A percentile compares a stretch with the other conserved stretches of the same genome.
Conservation (phyloP, 2,329 filamentous ascomycete species). For the Calonectria honghensis region DNA sequence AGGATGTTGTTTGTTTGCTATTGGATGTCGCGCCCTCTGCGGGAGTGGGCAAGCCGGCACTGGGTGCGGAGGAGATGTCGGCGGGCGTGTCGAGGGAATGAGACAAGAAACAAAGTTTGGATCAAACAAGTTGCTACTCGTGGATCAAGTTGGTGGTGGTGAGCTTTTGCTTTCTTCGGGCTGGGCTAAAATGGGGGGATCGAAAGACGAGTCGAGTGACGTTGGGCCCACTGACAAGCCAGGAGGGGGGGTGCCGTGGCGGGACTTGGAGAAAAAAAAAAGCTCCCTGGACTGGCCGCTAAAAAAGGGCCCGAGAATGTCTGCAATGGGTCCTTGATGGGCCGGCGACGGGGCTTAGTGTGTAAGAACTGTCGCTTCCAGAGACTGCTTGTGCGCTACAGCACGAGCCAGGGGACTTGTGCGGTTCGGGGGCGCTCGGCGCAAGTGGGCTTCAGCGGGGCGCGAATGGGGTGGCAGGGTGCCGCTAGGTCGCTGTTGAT, state of each 20-base stretch:
- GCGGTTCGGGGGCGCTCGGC: constrained; percentile 34
- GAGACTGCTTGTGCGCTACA: constrained; percentile 24
- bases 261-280: constrained; percentile 22
- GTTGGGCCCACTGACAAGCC: constrained; percentile 38
- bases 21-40: constrained; percentile 15
- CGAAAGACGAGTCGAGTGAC: constrained; percentile 39
- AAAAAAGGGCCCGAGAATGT: constrained; percentile 27
- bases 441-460: constrained; percentile 30
- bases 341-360: constrained; percentile 21
- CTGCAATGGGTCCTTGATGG: constrained; percentile 14
- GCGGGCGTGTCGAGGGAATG: constrained; percentile 37
- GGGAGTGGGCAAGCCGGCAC: constrained; percentile 22
- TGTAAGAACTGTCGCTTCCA: constrained; percentile 25
- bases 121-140: constrained; percentile 17
- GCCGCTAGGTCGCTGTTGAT: constrained; percentile 33
- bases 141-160: constrained; percentile 36
- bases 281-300: constrained; percentile 26
- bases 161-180: constrained; percentile 35
- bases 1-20: constrained; percentile 26
- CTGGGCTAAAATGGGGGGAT: constrained; percentile 33
- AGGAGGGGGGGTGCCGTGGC: constrained; percentile 17
- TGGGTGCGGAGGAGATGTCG: constrained; percentile 19
- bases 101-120: constrained; percentile 36
- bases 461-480: constrained; percentile 36
- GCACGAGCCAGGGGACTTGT: constrained; percentile 35